Base-by-base conservation (phyloP, 345 rosid genomes). In the Noccaea caerulescens region DNA sequence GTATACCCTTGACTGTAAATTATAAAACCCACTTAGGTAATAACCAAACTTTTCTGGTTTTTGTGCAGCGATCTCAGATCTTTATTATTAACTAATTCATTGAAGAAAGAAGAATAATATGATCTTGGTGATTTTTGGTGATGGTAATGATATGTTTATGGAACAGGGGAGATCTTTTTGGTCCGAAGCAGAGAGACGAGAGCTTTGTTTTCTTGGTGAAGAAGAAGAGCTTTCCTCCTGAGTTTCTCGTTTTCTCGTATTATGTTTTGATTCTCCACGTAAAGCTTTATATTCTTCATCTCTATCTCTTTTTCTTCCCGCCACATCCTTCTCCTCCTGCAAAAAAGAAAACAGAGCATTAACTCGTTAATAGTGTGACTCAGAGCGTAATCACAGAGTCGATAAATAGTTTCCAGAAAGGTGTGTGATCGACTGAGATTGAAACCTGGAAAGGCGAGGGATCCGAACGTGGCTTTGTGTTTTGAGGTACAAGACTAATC, bases 191-290 rank as follows among this genome's bases (percentile, higher is more conserved):
- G 79, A 73, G 79, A 60, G 10, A 85, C 61, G 64, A 93, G 78
- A 47, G 68, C 77, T 77, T 82, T 80, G 66, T 93, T 93, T 85
- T 93, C 98, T 62, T 82, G 84, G 38, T 69, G 80, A 27, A 91
- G 98, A 67, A 88, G 81, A 56, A 80, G 61, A 43, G 90, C 96
- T 80, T 76, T 84, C 72, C 79, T 79, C 68, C 73, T 83, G 53
- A 93, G 83, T 82, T 73, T 83, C 81, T 93, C 86, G 38, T 90
- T 93, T 79, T 85, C 91, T 73, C 76, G 63, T 30, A 82, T 82
- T 70, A 93, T 86, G 73, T 79, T 81, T 58, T 79, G 83, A 71
- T 93, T 93, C 88, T 86, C 73, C 80, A 81, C 57, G 73, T 84
- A 83, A 33, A 93, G 86, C 75, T 62, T 86, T 79, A 86, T 10